phyloP scores from a whole-genome alignment of 2,329 filamentous ascomycete genomes.

The Tolypocladium tundrense region DNA sequence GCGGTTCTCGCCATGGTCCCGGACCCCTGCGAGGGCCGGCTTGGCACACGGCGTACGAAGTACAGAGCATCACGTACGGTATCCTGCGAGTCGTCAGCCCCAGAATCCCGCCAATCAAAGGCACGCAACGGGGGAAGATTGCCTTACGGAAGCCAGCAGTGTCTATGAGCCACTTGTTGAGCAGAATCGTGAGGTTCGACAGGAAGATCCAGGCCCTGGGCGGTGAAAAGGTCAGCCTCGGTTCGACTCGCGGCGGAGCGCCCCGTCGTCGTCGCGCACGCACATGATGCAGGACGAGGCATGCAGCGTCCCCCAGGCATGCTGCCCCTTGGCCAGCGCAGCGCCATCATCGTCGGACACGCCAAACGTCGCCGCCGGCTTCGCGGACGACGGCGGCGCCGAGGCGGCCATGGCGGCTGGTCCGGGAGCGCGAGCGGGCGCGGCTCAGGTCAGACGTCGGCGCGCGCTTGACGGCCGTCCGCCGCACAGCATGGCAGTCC shows the following conservation, averaged over 20 bases:
- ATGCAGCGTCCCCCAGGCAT: constrained; percentile 14
- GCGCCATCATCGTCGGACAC: constrained; percentile 18
- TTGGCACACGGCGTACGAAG: background rate
- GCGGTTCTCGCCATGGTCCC: background rate
- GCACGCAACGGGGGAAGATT: too few species aligned
- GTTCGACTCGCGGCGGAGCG: background rate
- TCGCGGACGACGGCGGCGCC: background rate
- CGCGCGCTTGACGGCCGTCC: background rate
- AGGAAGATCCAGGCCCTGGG: constrained; percentile 67
- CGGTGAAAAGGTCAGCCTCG: background rate
- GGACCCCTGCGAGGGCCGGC: background rate
- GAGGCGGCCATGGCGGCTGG: background rate
- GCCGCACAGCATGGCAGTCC: background rate
- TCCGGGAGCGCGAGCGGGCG: background rate
- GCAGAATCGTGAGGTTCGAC: constrained; percentile 76
- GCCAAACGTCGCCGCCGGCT: background rate
- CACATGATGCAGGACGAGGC: constrained; percentile 23
- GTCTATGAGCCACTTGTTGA: constrained; percentile 86
- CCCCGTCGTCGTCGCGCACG: constrained; percentile 1
- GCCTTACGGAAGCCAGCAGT: constrained; percentile 61
- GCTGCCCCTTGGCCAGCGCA: background rate
- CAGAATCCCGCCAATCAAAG: background rate
- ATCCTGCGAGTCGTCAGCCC: constrained; percentile 6
- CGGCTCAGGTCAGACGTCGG: background rate
- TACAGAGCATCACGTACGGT: constrained; percentile 8